Conservation (phyloP, 495 filamentous ascomycete species). For the Aspergillus campestris region DNA sequence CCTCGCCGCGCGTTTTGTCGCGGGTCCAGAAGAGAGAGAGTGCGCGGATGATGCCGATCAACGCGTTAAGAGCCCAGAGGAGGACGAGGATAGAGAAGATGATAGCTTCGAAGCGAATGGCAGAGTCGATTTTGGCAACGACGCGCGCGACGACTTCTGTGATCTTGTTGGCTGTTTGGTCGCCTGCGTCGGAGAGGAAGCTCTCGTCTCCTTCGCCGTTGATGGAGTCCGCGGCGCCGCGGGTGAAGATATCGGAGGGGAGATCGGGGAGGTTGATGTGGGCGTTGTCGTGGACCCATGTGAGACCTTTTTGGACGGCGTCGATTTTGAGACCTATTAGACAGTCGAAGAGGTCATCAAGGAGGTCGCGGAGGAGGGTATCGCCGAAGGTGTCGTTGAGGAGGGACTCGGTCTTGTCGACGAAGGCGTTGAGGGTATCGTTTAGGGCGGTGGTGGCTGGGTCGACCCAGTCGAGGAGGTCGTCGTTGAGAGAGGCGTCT, state of each 20-base stretch:
- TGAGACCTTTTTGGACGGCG: constrained; percentile 71
- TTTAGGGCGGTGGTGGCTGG: constrained; percentile 76
- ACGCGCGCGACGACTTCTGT: constrained; percentile 63
- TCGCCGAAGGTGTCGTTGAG: constrained; percentile 72
- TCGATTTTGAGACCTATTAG: constrained; percentile 68
- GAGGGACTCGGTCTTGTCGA: constrained; percentile 59
- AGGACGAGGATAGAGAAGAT: constrained; percentile 63
- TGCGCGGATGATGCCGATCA: constrained; percentile 64
- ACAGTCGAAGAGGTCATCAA: constrained; percentile 66
- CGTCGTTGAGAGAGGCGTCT: constrained; percentile 66
- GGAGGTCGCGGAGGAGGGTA: constrained; percentile 65
- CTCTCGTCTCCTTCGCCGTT: constrained; percentile 40
- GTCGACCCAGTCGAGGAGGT: constrained; percentile 84
- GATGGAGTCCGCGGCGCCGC: constrained; percentile 61
- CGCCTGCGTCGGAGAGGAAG: constrained; percentile 67
- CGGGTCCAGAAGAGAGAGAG: constrained; percentile 37
- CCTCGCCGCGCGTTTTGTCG: constrained; percentile 39
- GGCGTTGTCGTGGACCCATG: constrained; percentile 81
- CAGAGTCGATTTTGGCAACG: constrained; percentile 49
- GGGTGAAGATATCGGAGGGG: constrained; percentile 72
- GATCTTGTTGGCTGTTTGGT: constrained; percentile 68
- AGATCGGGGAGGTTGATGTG: constrained; percentile 74
- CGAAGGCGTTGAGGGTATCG: constrained; percentile 73
- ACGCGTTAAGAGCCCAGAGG: constrained; percentile 65
- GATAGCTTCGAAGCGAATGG: constrained; percentile 64